Evolutionary conservation across 108 stramenopile species (phyloP).

Genomic region (Pseudonitzschia delicatissima): DNA sequence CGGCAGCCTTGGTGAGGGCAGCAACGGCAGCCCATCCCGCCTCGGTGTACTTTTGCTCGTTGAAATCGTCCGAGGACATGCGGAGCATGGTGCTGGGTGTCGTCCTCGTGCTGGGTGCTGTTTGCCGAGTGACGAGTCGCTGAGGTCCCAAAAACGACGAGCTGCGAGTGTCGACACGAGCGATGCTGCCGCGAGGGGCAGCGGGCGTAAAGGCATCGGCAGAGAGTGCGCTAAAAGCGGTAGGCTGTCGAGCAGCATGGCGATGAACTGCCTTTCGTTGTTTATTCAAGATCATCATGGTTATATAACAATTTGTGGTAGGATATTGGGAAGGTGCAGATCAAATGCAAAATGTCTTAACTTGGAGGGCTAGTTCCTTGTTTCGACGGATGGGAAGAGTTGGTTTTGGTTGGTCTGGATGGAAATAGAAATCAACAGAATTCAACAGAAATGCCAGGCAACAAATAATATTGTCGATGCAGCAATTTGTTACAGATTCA

Average conservation of each 20-base stretch:
- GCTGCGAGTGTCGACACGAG: background rate
- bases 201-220: conserved; percentile 29
- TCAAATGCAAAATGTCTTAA: too few relatives aligned
- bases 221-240: conserved; percentile 1
- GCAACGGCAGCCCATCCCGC: conserved; percentile 75
- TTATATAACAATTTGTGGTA: too few relatives aligned
- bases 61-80: conserved; percentile 68
- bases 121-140: background rate
- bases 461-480: too few relatives aligned
- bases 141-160: background rate
- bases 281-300: conserved; percentile 22
- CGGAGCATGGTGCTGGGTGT: conserved; percentile 11
- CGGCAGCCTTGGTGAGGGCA: conserved; percentile 63
- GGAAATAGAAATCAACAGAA: too few relatives aligned
- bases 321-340: too few relatives aligned
- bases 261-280: conserved; percentile 19
- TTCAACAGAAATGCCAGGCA: too few relatives aligned
- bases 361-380: too few relatives aligned
- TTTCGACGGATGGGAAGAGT: too few relatives aligned
- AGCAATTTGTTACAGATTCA: too few relatives aligned
- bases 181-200: background rate
- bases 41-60: conserved; percentile 73
- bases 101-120: background rate
- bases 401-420: too few relatives aligned
- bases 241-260: conserved; percentile 9